Base-by-base conservation (phyloP, 495 filamentous ascomycete genomes). In the Talaromyces stipitatus region DNA sequence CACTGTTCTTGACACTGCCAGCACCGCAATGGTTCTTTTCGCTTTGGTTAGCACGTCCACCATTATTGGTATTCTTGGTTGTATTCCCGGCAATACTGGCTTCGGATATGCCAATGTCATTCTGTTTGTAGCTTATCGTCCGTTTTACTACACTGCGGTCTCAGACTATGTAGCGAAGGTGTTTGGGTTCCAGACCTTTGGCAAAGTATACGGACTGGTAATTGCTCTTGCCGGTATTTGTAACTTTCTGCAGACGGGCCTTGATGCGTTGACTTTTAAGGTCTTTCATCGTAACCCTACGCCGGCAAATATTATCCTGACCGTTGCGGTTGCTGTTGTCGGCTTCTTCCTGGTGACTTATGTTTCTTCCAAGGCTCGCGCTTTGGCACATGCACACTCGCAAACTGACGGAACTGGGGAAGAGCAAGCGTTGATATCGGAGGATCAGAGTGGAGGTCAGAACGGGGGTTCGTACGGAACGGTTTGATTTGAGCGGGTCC, bases 131-230 rank as follows among this genome's bases (percentile, higher is more conserved):
- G 53, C 79, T 18, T 82, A 81, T 59, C 69, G 79, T 4, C 78
- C 78, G 0, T 75, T 82, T 54, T 82, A 80, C 53, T 81, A 80
- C 54, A 80, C 77, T 11, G 67, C 77, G 2, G 75, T 80, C 1
- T 80, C 76, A 8, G 94, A 98, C 73, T 97, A 95, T 69, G 76
- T 84, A 43, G 92, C 91, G 28, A 97, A 97, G 71, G 92, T 98
- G 29, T 98, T 98, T 68, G 92, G 94, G 7, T 96, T 96, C 72
- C 84, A 83, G 58, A 96, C 92, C 0, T 97, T 97, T 61, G 92
- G 92, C 24, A 96, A 88, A 56, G 90, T 98, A 24, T 97, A 97
- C 67, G 94, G 94, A n/a, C 78, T 91, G 7, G 85, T 96, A 55
- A 97, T 97, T 58, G 96, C 90, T 65, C 66, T 94, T 3, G 85